Conservation (phyloP, 1,284 basidiomycete species). For the Trichosporon ovoides region DNA sequence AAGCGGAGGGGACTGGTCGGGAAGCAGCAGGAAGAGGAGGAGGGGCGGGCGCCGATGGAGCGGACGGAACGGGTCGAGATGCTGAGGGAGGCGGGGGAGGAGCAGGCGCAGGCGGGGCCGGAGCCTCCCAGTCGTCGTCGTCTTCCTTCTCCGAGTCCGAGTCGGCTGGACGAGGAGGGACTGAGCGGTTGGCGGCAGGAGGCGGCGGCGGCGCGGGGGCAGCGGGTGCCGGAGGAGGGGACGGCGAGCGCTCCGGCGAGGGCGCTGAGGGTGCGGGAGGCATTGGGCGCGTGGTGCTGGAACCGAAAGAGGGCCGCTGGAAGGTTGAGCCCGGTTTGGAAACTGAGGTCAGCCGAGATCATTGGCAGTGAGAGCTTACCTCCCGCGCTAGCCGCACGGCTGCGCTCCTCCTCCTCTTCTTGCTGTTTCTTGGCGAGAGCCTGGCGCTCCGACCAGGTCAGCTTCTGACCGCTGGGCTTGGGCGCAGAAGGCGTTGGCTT, state of each 20-base stretch:
- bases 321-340: conserved; percentile 6
- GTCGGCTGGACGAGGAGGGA: conserved; percentile 30
- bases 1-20: conserved; percentile 11
- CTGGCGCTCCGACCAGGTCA: conserved; percentile 87
- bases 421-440: conserved; percentile 75
- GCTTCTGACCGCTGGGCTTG: conserved; percentile 56
- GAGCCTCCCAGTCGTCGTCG: conserved; percentile 34
- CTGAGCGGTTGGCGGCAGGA: conserved; percentile 14
- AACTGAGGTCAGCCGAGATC: neutral
- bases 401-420: conserved; percentile 71
- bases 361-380: conserved; percentile 14
- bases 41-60: conserved; percentile 19
- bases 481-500: conserved; percentile 15
- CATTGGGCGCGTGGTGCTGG: conserved; percentile 11
- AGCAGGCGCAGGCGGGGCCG: conserved; percentile 18
- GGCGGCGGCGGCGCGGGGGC: conserved; percentile 33
- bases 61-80: conserved; percentile 1
- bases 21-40: conserved; percentile 20
- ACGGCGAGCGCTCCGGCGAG: conserved; percentile 36
- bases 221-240: conserved; percentile 21
- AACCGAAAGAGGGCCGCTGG: conserved; percentile 18
- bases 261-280: conserved; percentile 17
- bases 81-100: conserved; percentile 20
- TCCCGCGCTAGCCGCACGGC: conserved; percentile 54
- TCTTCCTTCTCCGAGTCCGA: conserved; percentile 36